Percentiles rank a stretch among this genome's conserved stretches.
Conservation (phyloP, 2,329 filamentous ascomycete genomes). For the Ophiostoma tasmaniense region DNA sequence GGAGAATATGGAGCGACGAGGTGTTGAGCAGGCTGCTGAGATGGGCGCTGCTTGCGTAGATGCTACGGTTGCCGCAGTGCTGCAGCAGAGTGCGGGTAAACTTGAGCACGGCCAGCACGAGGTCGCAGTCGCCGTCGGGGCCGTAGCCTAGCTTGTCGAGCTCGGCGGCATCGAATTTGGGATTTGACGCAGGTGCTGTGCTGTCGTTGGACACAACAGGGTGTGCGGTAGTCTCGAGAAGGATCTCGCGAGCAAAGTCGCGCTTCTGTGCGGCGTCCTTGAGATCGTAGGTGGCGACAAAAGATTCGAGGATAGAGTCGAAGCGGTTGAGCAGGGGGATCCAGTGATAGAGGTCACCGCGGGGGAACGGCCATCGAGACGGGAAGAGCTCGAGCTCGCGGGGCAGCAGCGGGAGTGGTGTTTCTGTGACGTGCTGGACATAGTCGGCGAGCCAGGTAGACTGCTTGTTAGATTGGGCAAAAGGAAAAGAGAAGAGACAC, state of each 20-base stretch:
- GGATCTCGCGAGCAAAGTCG: constrained; percentile 60
- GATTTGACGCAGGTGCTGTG: neutral
- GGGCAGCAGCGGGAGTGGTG: constrained; percentile 68
- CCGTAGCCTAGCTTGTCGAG: constrained; percentile 55
- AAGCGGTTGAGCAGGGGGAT: constrained; percentile 90
- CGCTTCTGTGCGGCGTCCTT: constrained; percentile 70
- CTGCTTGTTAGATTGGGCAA: constrained; percentile 35
- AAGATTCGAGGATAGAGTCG: constrained; percentile 75
- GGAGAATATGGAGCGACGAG: constrained; percentile 70
- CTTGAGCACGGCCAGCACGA: constrained; percentile 70
- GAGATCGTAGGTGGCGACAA: constrained; percentile 72
- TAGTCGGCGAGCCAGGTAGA: constrained; percentile 82
- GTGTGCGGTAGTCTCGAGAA: constrained; percentile 47
- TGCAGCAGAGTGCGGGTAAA: constrained; percentile 86
- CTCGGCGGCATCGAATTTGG: neutral
- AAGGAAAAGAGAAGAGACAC: neutral
- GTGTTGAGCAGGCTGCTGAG: constrained; percentile 84
- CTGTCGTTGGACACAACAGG: constrained; percentile 43
- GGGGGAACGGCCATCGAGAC: constrained; percentile 85
- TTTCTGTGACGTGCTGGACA: constrained; percentile 59
- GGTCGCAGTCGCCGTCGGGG: constrained; percentile 66
- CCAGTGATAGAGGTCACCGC: constrained; percentile 97
- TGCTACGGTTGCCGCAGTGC: constrained; percentile 91
- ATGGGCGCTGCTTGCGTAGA: constrained; percentile 89
- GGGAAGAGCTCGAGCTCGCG: constrained; percentile 72